Base-by-base conservation (phyloP, 2,329 filamentous ascomycete species). In the Phialemonium atrogriseum region DNA sequence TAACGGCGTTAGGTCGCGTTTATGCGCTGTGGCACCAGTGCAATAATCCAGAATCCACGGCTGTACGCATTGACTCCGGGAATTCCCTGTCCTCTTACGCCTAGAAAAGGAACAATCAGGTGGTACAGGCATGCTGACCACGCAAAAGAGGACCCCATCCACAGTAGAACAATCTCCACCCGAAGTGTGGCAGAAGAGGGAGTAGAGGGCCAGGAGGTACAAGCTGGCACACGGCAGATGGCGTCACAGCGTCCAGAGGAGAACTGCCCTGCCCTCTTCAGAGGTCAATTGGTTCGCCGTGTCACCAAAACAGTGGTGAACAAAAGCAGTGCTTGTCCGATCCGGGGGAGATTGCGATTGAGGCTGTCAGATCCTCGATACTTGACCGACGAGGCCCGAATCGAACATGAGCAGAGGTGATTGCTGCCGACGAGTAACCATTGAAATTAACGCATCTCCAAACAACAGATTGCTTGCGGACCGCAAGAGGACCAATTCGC, bases 1-100 rank as follows among this genome's bases (percentile, higher is more conserved):
- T 49, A 39, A 47, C 26, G 37, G 34, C 38, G 32, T 27, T 31
- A 32, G 36, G 39, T 35, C 32, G 38, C 33, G 27, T 39, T 30
- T 35, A 30, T 36, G 37, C 25, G 39, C 29, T 33, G 48, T 47
- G 42, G 34, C 37, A 47, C 46, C 39, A 41, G 33, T 38, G 39
- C 44, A 41, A 44, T 32, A 33, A 31, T 23, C 35, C 28, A 37
- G 32, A n/a, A n/a, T n/a, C n/a, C n/a, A n/a, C 52, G 52, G 53
- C 42, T 54, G 47, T 52, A 40, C 49, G 51, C 55, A 51, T 50
- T 43, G 52, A 52, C 48, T 51, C 51, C 51, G 54, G 54, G 50
- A 39, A 34, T 27, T 41, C 39, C 39, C 32, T 38, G 35, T 27
- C 46, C 45, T 48, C 44, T 45, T 45, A 42, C 45, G 43, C 39